Base-by-base conservation (phyloP, 2,329 filamentous ascomycete genomes). In the Aureobasidium sp. region DNA sequence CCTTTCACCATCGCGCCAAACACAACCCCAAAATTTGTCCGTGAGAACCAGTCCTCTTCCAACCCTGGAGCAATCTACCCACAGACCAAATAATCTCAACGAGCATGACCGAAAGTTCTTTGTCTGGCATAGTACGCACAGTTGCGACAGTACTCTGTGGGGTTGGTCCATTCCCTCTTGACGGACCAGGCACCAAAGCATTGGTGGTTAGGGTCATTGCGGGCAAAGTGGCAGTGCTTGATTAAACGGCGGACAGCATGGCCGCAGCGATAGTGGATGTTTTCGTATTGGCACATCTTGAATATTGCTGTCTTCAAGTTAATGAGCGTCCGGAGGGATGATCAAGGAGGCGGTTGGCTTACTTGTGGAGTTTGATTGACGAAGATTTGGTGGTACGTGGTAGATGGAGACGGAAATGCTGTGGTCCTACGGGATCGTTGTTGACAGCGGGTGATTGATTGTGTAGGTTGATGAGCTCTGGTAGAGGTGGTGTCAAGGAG, bases 161-260 rank as follows among this genome's bases (percentile, higher is more conserved):
- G 84, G 34, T 79, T 77, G 78, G 82, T 84, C 70, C 83, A 83
- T 65, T 84, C 77, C 27, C 84, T 81, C 65, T 73, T 76, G 64
- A 89, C 79, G 42, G 83, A 83, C 75, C 88, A 87, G 61, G 89
- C 83, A 12, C 85, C 80, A 66, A 83, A 83, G 73, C 89, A 91
- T 67, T 84, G 79, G 71, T 91, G 87, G 64, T 82, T 79, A 0
- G 84, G 84, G 67, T 90, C 85, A 70, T 89, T 90, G 63, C 89
- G 85, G 6, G 88, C 87, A 67, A 85, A 86, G 74, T 91, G 89
- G 73, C 89, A 92, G 73, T 90, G 82, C 27, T 84, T 85, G 69
- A 86, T 84, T 34, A 89, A 77, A 22, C 84, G 82, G 29, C 80
- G 74, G 17, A 77, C 75, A 5, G 78, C 80, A 74, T 90, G 87